Evolutionary conservation across 208 protist genomes (phyloP).

Genomic region (Leishmania tropica): DNA sequence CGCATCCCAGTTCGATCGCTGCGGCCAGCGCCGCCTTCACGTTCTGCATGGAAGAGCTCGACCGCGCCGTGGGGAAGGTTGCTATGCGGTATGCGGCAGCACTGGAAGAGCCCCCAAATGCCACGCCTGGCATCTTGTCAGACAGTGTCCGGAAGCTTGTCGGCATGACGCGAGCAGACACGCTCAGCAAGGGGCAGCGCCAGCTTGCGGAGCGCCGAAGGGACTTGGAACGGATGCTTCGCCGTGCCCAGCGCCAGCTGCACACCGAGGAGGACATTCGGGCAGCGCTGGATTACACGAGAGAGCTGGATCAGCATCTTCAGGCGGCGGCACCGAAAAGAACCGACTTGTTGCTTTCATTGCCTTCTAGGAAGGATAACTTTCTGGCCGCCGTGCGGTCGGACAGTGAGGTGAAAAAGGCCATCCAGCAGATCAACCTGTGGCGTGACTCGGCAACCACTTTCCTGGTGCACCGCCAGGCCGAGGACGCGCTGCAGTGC

Average conservation of each 20-base stretch:
- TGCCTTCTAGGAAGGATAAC: neutral
- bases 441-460: constrained; percentile 61
- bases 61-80: constrained; percentile 45
- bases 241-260: constrained; percentile 61
- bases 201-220: constrained; percentile 48
- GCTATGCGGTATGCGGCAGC: constrained; percentile 19
- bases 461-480: constrained; percentile 68
- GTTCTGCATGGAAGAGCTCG: constrained; percentile 81
- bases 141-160: constrained; percentile 45
- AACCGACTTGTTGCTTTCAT: neutral
- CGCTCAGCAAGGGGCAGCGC: constrained; percentile 46
- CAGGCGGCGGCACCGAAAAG: neutral
- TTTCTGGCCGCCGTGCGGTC: constrained; percentile 29
- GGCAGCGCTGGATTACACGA: constrained; percentile 53
- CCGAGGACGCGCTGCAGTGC: constrained; percentile 57
- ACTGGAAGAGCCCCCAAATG: constrained; percentile 3
- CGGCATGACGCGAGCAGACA: constrained; percentile 24
- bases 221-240: constrained; percentile 45
- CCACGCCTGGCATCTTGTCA: constrained; percentile 45
- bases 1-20: constrained; percentile 42
- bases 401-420: constrained; percentile 46
- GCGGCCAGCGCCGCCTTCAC: constrained; percentile 64
- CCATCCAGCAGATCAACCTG: constrained; percentile 54
- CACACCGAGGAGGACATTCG: constrained; percentile 67
- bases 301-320: constrained; percentile 21